Conservation (phyloP, 306 rosid species). For the Begonia loranthoides region DNA sequence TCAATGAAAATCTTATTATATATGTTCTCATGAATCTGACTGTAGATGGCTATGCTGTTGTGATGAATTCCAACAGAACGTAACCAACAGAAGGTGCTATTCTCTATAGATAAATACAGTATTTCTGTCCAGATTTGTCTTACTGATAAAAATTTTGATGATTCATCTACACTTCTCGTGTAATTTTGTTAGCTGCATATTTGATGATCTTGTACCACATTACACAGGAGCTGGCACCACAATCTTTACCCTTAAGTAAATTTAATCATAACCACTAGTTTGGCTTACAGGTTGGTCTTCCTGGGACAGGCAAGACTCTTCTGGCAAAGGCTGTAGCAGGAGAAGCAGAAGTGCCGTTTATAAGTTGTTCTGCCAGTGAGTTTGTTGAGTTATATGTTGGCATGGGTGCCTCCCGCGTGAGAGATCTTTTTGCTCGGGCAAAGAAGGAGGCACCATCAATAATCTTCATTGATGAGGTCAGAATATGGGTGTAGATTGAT, state of each 20-base stretch:
- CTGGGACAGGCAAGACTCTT: conserved; percentile 99
- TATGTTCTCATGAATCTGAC: too few relatives aligned
- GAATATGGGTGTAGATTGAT: conserved; percentile 10
- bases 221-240: too few relatives aligned
- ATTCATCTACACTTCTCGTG: too few relatives aligned
- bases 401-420: conserved; percentile 99
- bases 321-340: conserved; percentile 98
- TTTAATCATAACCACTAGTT: too few relatives aligned
- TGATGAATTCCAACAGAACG: too few relatives aligned
- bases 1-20: conserved; percentile 9
- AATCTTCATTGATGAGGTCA: conserved; percentile 88
- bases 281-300: conserved; percentile 87
- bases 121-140: too few relatives aligned
- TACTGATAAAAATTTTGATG: too few relatives aligned
- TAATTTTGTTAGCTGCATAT: conserved; percentile 3
- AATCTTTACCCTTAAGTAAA: too few relatives aligned
- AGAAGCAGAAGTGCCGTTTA: conserved; percentile 96
- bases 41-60: too few relatives aligned
- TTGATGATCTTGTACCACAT: not conserved
- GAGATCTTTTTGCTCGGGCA: conserved; percentile 98
- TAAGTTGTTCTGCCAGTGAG: conserved; percentile 98
- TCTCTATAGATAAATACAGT: too few relatives aligned
- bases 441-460: conserved; percentile 96
- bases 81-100: too few relatives aligned
- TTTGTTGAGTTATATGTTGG: conserved; percentile 98